Evolutionary conservation across 805 yeast genomes (phyloP), one percentile per base, ranked within the genome.

Genomic region (Schizosaccharomyces octosporus): DNA sequence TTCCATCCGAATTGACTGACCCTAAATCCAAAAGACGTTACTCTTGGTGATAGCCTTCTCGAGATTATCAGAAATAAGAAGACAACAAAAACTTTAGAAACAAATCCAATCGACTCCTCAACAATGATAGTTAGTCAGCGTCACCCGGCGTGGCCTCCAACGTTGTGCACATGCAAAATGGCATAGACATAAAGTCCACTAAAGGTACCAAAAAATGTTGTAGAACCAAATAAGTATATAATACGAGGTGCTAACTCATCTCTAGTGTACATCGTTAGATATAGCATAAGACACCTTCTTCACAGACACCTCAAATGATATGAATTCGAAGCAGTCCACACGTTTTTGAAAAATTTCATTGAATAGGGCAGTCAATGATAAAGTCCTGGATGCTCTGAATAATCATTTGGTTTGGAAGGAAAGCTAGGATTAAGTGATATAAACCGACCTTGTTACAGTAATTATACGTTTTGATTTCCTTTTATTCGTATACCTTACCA

Each of bases 391-490:
- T 7, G 51, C 78, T 73, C 11, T 68, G 64, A 0, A 81, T 72
- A 59, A 79, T 73, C 65, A 77, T 77, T 7, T 76, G 62, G 0
- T 81, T 74, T 0, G 84, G 82, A 62, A 71, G 74, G 60, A 75
- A 27, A 27, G 27, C 3, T 27, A 27, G 27, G 3, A 27, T 27
- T 27, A 78, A 27, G 79, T 76, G 55, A 77, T 76, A 63, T 77
- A 78, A 57, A 78, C 72, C 48, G 77, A 71, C 6, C 79, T 74
- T 61, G 78, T 71, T 65, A 74, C 70, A 61, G 76, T 71, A 24
- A 74, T 75, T 74, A 82, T 74, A 65, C 83, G 86, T 66, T 83
- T 65, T 84, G 86, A 66, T 83, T 79, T 17, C 85, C 86, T 62
- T 73, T 66, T 76, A 84, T 74, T 73, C 48, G 83, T 70, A 61